A percentile compares a stretch with the other conserved stretches of the same genome.
These are phyloP conservation scores for Neocucurbitaria cava DNA, from an alignment of 2,329 filamentous ascomycete species.

Conservation along the genomic window DNA sequence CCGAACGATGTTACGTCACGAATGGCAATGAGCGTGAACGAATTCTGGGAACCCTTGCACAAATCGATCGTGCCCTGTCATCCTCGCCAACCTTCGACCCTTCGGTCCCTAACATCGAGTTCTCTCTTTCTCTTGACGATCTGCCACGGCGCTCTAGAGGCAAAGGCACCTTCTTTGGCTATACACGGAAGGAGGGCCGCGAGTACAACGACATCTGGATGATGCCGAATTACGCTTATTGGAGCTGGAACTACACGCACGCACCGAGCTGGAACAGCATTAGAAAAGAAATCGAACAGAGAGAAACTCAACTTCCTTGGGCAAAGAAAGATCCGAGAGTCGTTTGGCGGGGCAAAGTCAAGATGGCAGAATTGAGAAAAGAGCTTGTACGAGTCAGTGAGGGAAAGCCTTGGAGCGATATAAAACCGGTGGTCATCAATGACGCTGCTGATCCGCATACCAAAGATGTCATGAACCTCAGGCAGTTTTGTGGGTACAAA, in stretches of 20 bases:
- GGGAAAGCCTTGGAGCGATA: slow-evolving; percentile 41
- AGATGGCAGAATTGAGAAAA: slow-evolving; percentile 39
- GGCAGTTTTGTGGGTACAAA: slow-evolving; percentile 54
- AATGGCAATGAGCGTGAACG: slow-evolving; percentile 46
- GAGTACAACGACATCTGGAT: slow-evolving; percentile 44
- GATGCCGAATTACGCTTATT: slow-evolving; percentile 46
- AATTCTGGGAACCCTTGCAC: slow-evolving; percentile 43
- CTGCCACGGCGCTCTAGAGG: slow-evolving; percentile 38
- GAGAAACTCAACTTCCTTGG: slow-evolving; percentile 33
- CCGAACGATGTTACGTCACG: slow-evolving; percentile 41
- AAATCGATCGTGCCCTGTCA: slow-evolving; percentile 41
- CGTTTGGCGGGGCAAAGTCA: slow-evolving; percentile 44
- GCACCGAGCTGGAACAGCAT: slow-evolving; percentile 46
- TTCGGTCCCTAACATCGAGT: slow-evolving; percentile 40
- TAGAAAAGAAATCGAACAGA: slow-evolving; percentile 32
- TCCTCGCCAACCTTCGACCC: slow-evolving; percentile 36
- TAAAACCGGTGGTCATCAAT: slow-evolving; percentile 46
- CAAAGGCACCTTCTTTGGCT: slow-evolving; percentile 38
- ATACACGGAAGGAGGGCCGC: slow-evolving; percentile 36
- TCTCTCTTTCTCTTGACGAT: slow-evolving; percentile 42
- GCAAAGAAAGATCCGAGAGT: slow-evolving; percentile 38
- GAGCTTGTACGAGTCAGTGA: slow-evolving; percentile 38
- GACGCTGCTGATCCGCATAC: slow-evolving; percentile 36
- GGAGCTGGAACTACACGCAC: slow-evolving; percentile 46
- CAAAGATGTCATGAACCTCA: slow-evolving; percentile 43